These are phyloP conservation scores for Rhizophagus sp. DNA, from an alignment of 192 early-diverging fungal species.

Conservation along the genomic window DNA sequence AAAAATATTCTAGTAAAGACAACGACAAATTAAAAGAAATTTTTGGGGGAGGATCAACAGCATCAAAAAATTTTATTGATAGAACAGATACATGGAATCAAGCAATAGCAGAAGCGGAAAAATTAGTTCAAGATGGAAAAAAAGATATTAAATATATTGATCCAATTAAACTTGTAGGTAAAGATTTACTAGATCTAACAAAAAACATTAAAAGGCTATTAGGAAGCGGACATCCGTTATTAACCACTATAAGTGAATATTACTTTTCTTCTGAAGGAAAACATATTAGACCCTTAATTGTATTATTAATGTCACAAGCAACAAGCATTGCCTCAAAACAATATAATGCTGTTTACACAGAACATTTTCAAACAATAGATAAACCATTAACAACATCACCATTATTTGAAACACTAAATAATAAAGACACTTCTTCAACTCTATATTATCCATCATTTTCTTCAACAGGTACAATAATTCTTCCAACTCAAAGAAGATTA, in stretches of 20 bases:
- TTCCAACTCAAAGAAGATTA: slow-evolving; percentile 87
- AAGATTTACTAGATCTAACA: slow-evolving; percentile 83
- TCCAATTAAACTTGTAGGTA: slow-evolving; percentile 76
- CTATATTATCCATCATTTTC: slow-evolving; percentile 23
- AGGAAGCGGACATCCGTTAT: slow-evolving; percentile 85
- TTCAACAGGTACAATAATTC: slow-evolving; percentile 51
- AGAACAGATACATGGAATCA: slow-evolving; percentile 44
- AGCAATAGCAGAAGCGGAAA: slow-evolving; percentile 53
- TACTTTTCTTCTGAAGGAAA: slow-evolving; percentile 89
- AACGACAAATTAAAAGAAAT: not conserved
- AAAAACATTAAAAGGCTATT: slow-evolving; percentile 81
- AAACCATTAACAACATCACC: slow-evolving; percentile 51
- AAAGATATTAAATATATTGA: slow-evolving; percentile 54
- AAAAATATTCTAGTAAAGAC: not conserved
- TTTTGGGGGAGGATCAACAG: not conserved
- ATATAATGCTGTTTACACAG: slow-evolving; percentile 42
- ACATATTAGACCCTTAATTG: slow-evolving; percentile 89
- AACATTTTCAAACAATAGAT: slow-evolving; percentile 62
- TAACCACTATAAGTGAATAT: slow-evolving; percentile 86
- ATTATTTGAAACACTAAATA: not conserved
- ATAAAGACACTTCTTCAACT: slow-evolving; percentile 8
- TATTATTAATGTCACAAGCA: slow-evolving; percentile 88
- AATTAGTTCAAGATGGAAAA: slow-evolving; percentile 45
- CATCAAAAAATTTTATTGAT: no score
- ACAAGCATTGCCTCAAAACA: slow-evolving; percentile 67